Evolutionary conservation across 2,329 filamentous ascomycete species (phyloP), one percentile per base, ranked within the genome.

Genomic region (Helicocarpus griseus): DNA sequence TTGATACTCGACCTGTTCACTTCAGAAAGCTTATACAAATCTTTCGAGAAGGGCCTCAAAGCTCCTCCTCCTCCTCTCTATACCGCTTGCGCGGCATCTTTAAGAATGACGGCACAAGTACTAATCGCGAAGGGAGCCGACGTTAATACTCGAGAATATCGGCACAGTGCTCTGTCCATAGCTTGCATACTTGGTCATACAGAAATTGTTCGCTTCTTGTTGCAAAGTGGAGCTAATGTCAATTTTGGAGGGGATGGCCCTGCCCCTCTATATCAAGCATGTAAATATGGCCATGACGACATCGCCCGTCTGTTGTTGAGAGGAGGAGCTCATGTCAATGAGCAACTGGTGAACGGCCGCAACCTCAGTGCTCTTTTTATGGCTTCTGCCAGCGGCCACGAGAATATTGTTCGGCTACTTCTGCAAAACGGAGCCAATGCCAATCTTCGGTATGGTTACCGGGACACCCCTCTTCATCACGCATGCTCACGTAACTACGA

Each of bases 151-250:
- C 4, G n/a, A 17, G 9, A 17, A 17, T 17, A 8, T 4, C 21
- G 21, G n/a, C 21, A 8, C 38, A n/a, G n/a, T 19, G 13, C 21
- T 9, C 8, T 19, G 21, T 17, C 9, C 9, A 8, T 22, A 5
- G 4, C n/a, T 41, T 4, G 11, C 9, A 19, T 11, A 4, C 9
- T 9, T 41, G 38, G 21, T 9, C 13, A 40, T 40, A 33, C 35
- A 19, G 28, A 47, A 22, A 43, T 50, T 39, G 22, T 54, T 19
- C 38, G 52, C 36, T 24, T 56, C 33, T 31, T 57, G 33, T 40
- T 57, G 35, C 44, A 38, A 1, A n/a, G 54, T 48, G 55, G 54
- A 39, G 55, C 52, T 24, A 43, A 56, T 49, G 53, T 57, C 17
- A 53, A 53, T 44, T 26, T 22, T 19, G 11, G 9, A 2, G 38